A percentile compares a stretch with the other conserved stretches of the same genome.
These are phyloP conservation scores for Triadica sebifera DNA, from an alignment of 345 rosid genomes.

Conservation along the genomic window DNA sequence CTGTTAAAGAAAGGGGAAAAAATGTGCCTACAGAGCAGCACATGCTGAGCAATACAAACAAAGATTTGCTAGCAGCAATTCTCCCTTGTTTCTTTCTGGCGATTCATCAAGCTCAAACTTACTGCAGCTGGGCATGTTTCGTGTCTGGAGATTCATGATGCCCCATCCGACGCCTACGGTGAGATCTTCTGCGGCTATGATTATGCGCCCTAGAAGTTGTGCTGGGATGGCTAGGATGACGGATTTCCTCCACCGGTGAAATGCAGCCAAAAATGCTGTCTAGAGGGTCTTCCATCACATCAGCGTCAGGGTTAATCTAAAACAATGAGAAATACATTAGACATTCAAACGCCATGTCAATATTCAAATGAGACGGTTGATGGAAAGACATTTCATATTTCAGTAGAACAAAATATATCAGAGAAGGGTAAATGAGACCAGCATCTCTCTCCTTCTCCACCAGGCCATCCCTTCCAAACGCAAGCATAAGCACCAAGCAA, in stretches of 20 bases:
- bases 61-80: too few species aligned
- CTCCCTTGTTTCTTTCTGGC: background rate
- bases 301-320: conserved; percentile 35
- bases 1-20: too few species aligned
- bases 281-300: conserved; percentile 48
- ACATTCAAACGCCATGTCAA: background rate
- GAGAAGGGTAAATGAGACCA: background rate
- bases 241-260: conserved; percentile 39
- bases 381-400: too few species aligned
- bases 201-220: conserved; percentile 20
- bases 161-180: conserved; percentile 36
- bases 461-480: background rate
- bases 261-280: conserved; percentile 48
- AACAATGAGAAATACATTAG: conserved; percentile 16
- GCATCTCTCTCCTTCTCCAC: background rate
- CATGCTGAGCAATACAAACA: too few species aligned
- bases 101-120: background rate
- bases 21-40: too few species aligned
- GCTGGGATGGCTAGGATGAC: conserved; percentile 25
- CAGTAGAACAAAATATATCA: too few species aligned
- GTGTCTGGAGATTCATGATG: conserved; percentile 29
- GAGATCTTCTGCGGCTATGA: conserved; percentile 42
- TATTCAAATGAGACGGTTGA: background rate
- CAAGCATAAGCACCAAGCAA: background rate
- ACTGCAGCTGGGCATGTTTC: conserved; percentile 1